These are phyloP conservation scores for Colletotrichum viniferum DNA, from an alignment of 2,329 filamentous ascomycete species.

Conservation along the genomic window DNA sequence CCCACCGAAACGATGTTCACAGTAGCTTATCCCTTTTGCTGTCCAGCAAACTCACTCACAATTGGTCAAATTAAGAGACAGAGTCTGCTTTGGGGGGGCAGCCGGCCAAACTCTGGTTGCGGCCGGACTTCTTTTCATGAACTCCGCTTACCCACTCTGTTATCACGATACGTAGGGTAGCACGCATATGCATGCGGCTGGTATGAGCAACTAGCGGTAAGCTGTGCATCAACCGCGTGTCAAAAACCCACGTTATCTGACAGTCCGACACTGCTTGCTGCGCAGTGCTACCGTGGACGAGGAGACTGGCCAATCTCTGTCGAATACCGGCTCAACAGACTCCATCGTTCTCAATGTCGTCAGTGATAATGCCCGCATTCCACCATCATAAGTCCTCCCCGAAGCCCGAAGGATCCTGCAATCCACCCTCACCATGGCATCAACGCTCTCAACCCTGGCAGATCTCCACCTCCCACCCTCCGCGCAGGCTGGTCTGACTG, in stretches of 20 bases:
- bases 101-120: neutral
- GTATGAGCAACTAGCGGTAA: neutral
- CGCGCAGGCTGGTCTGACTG: neutral
- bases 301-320: neutral
- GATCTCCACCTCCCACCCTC: neutral
- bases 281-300: neutral
- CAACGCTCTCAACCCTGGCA: neutral
- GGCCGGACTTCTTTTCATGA: neutral
- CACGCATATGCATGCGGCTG: slow-evolving; percentile 1
- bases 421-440: neutral
- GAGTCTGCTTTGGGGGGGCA: neutral
- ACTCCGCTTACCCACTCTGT: neutral
- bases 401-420: neutral
- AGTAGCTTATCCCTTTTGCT: no score
- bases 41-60: no score
- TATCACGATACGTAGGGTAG: neutral
- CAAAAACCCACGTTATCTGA: neutral
- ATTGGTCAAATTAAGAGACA: no score
- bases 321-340: neutral
- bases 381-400: neutral
- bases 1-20: neutral
- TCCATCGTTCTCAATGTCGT: neutral
- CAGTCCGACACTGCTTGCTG: neutral
- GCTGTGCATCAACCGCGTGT: neutral
- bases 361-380: neutral